These are phyloP conservation scores for Colletotrichum sp. DNA, from an alignment of 2,329 filamentous ascomycete genomes.

Conservation along the genomic window DNA sequence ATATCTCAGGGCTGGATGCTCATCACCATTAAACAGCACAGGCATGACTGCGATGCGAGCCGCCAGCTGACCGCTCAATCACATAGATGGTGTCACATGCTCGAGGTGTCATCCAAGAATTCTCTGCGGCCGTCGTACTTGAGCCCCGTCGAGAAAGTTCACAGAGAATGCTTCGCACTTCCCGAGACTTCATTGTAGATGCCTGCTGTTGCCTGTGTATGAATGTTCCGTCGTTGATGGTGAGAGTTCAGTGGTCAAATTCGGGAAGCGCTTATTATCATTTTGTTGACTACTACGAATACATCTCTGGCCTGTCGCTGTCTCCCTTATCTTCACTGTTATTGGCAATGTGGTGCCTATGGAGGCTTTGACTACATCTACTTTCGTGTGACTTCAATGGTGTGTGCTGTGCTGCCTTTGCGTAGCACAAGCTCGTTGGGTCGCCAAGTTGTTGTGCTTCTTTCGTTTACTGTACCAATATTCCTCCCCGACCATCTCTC, in stretches of 20 bases:
- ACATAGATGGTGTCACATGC: neutral
- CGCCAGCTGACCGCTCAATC: accelerated
- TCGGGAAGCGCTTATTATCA: accelerated
- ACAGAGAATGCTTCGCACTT: accelerated
- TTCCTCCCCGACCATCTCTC: neutral
- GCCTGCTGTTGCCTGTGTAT: neutral
- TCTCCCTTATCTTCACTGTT: neutral
- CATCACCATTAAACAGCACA: accelerated
- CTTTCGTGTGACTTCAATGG: too few relatives aligned
- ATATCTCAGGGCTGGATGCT: neutral
- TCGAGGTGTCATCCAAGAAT: neutral
- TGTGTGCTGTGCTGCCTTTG: neutral
- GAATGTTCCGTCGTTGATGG: accelerated
- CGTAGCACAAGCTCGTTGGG: neutral
- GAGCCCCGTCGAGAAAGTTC: neutral
- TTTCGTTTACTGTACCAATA: neutral
- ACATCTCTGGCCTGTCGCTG: neutral
- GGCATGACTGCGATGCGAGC: accelerated
- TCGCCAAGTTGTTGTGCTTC: neutral
- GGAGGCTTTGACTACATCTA: too few relatives aligned
- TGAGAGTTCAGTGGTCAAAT: accelerated
- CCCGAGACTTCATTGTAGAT: accelerated
- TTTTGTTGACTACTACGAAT: neutral
- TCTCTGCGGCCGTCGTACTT: neutral
- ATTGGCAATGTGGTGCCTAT: neutral